A percentile compares a stretch with the other conserved stretches of the same genome.
These are phyloP conservation scores for Ophiostoma populinum DNA, from an alignment of 2,329 filamentous ascomycete species.

Conservation along the genomic window DNA sequence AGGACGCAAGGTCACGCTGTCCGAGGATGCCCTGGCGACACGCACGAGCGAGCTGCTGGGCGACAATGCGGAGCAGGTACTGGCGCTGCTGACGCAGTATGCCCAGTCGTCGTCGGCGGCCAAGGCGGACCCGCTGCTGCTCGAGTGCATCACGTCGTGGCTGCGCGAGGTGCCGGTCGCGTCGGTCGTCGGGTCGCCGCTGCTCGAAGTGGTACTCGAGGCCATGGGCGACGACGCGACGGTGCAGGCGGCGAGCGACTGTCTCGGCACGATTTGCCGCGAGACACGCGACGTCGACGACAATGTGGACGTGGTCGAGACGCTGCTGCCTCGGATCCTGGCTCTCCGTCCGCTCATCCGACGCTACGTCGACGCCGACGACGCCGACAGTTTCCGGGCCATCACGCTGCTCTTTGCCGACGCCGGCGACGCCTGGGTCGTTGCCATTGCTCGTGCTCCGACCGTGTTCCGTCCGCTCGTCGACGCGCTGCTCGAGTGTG, in stretches of 20 bases:
- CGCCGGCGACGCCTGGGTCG: conserved; percentile 85
- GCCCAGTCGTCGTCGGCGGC: conserved; percentile 53
- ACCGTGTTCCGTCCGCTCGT: conserved; percentile 68
- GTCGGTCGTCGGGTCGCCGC: conserved; percentile 68
- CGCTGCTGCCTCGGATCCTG: conserved; percentile 67
- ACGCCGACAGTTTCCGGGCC: conserved; percentile 71
- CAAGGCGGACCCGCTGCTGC: conserved; percentile 70
- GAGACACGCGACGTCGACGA: conserved; percentile 93
- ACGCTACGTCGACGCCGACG: conserved; percentile 60
- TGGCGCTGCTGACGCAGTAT: conserved; percentile 77
- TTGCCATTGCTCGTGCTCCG: conserved; percentile 75
- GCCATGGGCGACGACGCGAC: conserved; percentile 60
- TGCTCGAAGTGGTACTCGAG: conserved; percentile 65
- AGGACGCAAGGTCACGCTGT: conserved; percentile 97
- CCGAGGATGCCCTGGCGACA: conserved; percentile 79
- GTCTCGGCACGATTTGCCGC: conserved; percentile 75
- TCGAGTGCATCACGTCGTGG: conserved; percentile 96
- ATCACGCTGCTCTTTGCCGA: conserved; percentile 83
- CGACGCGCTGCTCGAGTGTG: conserved; percentile 83
- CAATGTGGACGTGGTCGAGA: conserved; percentile 62
- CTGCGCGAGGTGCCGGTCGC: conserved; percentile 76
- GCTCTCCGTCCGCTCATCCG: conserved; percentile 60
- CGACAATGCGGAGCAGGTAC: conserved; percentile 77
- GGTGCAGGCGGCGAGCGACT: conserved; percentile 79
- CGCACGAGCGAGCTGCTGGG: conserved; percentile 80